Percentiles rank a stretch among this genome's conserved stretches.
phyloP scores from a whole-genome alignment of 2,329 filamentous ascomycete genomes.

The Aspergillus piperis region DNA sequence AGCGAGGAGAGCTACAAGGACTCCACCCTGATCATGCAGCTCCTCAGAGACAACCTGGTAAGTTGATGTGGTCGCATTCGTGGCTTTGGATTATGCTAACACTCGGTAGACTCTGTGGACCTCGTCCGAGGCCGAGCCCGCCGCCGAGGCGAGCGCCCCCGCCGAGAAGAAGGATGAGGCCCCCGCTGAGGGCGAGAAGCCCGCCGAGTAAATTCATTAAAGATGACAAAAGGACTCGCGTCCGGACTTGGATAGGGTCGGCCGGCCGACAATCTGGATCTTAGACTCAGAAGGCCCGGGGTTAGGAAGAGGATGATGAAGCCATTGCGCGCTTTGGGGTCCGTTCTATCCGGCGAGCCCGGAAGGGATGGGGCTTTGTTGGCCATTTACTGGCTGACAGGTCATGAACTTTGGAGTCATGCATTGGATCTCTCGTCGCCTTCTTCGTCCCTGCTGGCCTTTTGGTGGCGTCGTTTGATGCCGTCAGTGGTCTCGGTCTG shows the following conservation, averaged over 20 bases:
- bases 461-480: conserved; percentile 7
- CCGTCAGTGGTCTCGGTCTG: conserved; percentile 16
- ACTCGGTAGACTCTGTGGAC: conserved; percentile 87
- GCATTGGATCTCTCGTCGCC: neutral
- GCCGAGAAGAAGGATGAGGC: conserved; percentile 48
- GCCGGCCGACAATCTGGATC: conserved; percentile 14
- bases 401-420: conserved; percentile 1
- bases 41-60: conserved; percentile 94
- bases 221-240: conserved; percentile 36
- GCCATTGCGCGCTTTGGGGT: conserved; percentile 6
- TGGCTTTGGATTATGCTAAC: conserved; percentile 29
- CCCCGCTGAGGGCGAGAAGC: conserved; percentile 45
- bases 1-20: conserved; percentile 99
- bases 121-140: conserved; percentile 92
- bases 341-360: conserved; percentile 1
- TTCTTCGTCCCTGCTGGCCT: neutral
- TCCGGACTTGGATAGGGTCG: conserved; percentile 21
- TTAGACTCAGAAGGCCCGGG: conserved; percentile 13
- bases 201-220: conserved; percentile 44
- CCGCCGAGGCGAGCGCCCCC: conserved; percentile 53
- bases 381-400: neutral
- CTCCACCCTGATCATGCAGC: conserved; percentile 98
- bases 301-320: conserved; percentile 4
- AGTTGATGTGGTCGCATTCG: conserved; percentile 30
- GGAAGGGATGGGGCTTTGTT: neutral